Evolutionary conservation across 192 early-diverging fungal genomes (phyloP).

Genomic region (Helicostylum pulchrum): DNA sequence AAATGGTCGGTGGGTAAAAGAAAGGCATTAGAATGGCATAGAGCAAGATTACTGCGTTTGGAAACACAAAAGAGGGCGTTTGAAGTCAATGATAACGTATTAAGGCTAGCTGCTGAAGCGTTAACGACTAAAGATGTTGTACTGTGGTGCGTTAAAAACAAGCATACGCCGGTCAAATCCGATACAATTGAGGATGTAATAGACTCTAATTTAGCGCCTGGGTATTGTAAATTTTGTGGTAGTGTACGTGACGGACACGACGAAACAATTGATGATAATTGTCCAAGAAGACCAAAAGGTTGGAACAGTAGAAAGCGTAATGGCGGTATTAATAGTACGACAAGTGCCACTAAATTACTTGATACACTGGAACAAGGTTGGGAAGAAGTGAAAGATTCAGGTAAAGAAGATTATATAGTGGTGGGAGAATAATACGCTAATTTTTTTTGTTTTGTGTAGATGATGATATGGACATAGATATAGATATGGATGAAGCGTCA

Average conservation of each 20-base stretch:
- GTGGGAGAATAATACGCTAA: background rate
- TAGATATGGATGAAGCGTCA: constrained; percentile 14
- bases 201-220: background rate
- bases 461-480: constrained; percentile 37
- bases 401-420: background rate
- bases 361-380: constrained; percentile 19
- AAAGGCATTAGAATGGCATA: constrained; percentile 54
- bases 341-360: constrained; percentile 25
- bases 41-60: constrained; percentile 37
- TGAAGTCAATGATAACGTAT: constrained; percentile 12
- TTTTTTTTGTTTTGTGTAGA: background rate
- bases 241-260: constrained; percentile 26
- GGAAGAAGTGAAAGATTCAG: constrained; percentile 26
- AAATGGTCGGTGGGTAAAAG: constrained; percentile 45
- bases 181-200: background rate
- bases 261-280: constrained; percentile 15
- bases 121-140: constrained; percentile 45
- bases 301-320: constrained; percentile 29
- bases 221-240: constrained; percentile 43
- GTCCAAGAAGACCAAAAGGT: constrained; percentile 24
- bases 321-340: constrained; percentile 25
- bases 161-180: constrained; percentile 37
- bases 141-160: constrained; percentile 42
- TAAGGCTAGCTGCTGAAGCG: constrained; percentile 20
- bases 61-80: constrained; percentile 26